A percentile compares a stretch with the other conserved stretches of the same genome.
phyloP scores from a whole-genome alignment of 2,329 filamentous ascomycete species.

The Elsinoe perseae region DNA sequence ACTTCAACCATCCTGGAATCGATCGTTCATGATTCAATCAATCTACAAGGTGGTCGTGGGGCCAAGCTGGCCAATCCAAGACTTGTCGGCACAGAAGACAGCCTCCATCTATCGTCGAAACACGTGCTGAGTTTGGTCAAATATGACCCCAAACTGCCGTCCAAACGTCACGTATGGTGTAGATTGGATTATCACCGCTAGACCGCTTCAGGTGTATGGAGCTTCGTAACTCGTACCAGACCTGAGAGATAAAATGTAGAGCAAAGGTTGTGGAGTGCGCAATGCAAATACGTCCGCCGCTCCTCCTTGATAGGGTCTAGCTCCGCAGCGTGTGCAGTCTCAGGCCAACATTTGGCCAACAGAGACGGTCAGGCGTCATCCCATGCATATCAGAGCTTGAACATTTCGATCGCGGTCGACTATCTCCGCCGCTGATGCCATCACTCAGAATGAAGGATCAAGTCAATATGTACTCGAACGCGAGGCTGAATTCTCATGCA shows the following conservation, averaged over 20 bases:
- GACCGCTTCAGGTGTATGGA: slow-evolving; percentile 1
- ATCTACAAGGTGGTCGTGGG: slow-evolving; percentile 7
- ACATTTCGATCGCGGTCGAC: not conserved
- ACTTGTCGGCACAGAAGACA: not conserved
- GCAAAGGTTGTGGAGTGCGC: not conserved
- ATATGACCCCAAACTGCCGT: not conserved
- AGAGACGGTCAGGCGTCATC: not conserved
- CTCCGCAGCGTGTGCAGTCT: not conserved
- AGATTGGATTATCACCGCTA: not conserved
- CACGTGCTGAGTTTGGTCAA: not conserved
- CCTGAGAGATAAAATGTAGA: not conserved
- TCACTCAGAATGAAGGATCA: not conserved
- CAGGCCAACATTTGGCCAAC: not conserved
- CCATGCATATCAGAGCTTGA: not conserved
- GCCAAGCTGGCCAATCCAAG: not conserved
- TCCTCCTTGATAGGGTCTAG: slow-evolving; percentile 11
- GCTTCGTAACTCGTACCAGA: not conserved
- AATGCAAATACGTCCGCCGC: not conserved
- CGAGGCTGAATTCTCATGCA: not conserved
- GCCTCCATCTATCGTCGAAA: not conserved
- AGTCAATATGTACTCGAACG: not conserved
- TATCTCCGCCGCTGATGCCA: slow-evolving; percentile 4
- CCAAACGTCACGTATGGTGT: not conserved
- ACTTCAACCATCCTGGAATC: slow-evolving; percentile 2
- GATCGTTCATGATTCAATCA: slow-evolving; percentile 1